Base-by-base conservation (phyloP, 371 early-diverging fungal species). In the Lichtheimia ramosa region DNA sequence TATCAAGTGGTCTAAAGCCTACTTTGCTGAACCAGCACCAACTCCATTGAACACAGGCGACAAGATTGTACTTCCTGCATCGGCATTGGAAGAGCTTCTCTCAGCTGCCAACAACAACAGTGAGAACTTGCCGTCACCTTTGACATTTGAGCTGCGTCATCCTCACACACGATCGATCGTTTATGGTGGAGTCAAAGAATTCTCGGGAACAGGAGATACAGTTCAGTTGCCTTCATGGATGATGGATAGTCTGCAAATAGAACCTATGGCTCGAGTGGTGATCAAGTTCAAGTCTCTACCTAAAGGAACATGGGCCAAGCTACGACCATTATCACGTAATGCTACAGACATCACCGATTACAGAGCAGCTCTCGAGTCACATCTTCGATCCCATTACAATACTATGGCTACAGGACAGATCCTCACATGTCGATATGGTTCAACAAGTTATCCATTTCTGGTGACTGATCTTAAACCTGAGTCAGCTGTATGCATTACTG, bases 171-270 rank as follows among this genome's bases (percentile, higher is more conserved):
- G 64, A 15, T 65, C 53, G 42, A 62, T 69, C 51, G 77, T 83
- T 43, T 82, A 86, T 58, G 86, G 86, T 42, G 89, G 90, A n/a
- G 94, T 94, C 51, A 82, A 87, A 39, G 93, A 92, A 64, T 94
- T 94, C 63, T 87, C 87, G 27, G 71, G 83, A 3, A 74, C 73
- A 21, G 76, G 70, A 2, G 58, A 66, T 20, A 69, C 58, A 1
- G 77, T 84, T 0, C 80, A 82, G 12, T 48, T 94, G 13, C 89
- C 91, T 1, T 59, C 43, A 3, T 85, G 89, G 87, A 79, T 91
- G 73, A 62, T 81, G 56, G 50, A 61, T 2, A 66, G 73, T 2
- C 63, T 86, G 0, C 63, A 68, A 3, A 62, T 88, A 0, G 20
- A 56, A 2, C 61, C 50, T 28, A 77, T 84, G 24, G 74, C 81